phyloP scores from a whole-genome alignment of 1,284 basidiomycete genomes.

The Austroboletus niveus region DNA sequence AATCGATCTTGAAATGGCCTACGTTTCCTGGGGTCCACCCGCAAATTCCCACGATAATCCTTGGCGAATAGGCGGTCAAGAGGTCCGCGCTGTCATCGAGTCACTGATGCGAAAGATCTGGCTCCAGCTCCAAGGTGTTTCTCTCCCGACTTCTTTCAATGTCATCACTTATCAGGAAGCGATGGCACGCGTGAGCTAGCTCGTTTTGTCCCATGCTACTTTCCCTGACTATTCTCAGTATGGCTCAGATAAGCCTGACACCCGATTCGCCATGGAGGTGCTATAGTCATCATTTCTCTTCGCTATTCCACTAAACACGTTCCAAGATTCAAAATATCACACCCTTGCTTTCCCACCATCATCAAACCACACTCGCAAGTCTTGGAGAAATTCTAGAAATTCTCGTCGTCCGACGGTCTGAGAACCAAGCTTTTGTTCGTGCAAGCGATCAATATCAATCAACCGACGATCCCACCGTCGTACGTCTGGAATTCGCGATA shows the following conservation, averaged over 20 bases:
- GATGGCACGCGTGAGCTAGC: slow-evolving; percentile 69
- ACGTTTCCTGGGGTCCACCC: slow-evolving; percentile 68
- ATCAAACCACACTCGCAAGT: slow-evolving; percentile 37
- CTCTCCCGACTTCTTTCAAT: slow-evolving; percentile 59
- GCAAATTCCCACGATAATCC: slow-evolving; percentile 25
- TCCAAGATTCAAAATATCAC: slow-evolving; percentile 54
- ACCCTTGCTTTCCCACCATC: slow-evolving; percentile 39
- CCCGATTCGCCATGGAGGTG: slow-evolving; percentile 83
- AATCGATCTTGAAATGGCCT: slow-evolving; percentile 95
- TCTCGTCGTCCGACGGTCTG: slow-evolving; percentile 46
- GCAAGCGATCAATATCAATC: slow-evolving; percentile 37
- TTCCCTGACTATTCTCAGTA: slow-evolving; percentile 48
- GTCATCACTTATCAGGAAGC: slow-evolving; percentile 87
- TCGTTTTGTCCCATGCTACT: slow-evolving; percentile 5
- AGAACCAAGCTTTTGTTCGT: slow-evolving; percentile 38
- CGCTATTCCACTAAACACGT: slow-evolving; percentile 14
- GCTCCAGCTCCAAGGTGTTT: slow-evolving; percentile 58
- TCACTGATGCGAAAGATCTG: slow-evolving; percentile 72
- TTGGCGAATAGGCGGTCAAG: slow-evolving; percentile 84
- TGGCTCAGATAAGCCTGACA: slow-evolving; percentile 95
- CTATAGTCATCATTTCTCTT: slow-evolving; percentile 15
- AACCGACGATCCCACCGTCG: slow-evolving; percentile 34
- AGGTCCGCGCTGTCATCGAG: slow-evolving; percentile 79
- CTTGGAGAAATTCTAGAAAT: slow-evolving; percentile 53
- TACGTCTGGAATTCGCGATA: slow-evolving; percentile 22